Conservation (phyloP, 2,329 filamentous ascomycete genomes). For the Graphilbum ipis-grandicollis region DNA sequence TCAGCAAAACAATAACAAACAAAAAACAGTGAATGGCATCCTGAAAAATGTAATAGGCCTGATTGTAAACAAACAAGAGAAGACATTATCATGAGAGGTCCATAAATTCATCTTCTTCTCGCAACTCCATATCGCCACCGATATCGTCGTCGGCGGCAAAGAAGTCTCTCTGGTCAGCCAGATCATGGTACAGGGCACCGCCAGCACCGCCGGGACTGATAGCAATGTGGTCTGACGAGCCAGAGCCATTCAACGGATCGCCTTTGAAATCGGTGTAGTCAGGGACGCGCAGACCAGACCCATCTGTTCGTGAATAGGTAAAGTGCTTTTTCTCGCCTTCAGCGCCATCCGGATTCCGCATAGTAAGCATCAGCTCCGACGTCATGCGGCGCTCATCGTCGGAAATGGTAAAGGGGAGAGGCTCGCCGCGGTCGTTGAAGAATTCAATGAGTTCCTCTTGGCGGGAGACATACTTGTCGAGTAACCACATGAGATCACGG, state of each 20-base stretch:
- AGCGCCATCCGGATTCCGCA: constrained; percentile 54
- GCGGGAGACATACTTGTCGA: constrained; percentile 75
- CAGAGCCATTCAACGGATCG: constrained; percentile 44
- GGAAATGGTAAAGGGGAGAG: constrained; percentile 63
- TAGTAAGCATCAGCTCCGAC: constrained; percentile 73
- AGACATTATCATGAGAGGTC: constrained; percentile 3
- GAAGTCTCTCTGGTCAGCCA: constrained; percentile 36
- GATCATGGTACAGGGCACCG: constrained; percentile 23
- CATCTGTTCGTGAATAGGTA: constrained; percentile 66
- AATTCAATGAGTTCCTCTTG: constrained; percentile 72
- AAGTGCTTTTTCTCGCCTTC: constrained; percentile 25
- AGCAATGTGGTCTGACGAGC: constrained; percentile 18
- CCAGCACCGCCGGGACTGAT: constrained; percentile 17
- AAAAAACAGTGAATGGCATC: no score
- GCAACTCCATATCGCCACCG: constrained; percentile 39
- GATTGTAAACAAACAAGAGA: not conserved
- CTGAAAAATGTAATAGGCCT: no score
- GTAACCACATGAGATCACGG: constrained; percentile 92
- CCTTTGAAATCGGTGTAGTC: constrained; percentile 86
- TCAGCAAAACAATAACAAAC: no score
- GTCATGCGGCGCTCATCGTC: constrained; percentile 96
- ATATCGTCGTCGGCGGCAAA: constrained; percentile 55
- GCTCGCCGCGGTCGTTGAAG: constrained; percentile 54
- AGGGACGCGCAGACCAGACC: constrained; percentile 76
- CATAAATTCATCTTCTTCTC: constrained; percentile 11